Percentiles rank a stretch among this genome's conserved stretches.
Evolutionary conservation across 1,284 basidiomycete genomes (phyloP).

Genomic region (Leccinum subrobustum): DNA sequence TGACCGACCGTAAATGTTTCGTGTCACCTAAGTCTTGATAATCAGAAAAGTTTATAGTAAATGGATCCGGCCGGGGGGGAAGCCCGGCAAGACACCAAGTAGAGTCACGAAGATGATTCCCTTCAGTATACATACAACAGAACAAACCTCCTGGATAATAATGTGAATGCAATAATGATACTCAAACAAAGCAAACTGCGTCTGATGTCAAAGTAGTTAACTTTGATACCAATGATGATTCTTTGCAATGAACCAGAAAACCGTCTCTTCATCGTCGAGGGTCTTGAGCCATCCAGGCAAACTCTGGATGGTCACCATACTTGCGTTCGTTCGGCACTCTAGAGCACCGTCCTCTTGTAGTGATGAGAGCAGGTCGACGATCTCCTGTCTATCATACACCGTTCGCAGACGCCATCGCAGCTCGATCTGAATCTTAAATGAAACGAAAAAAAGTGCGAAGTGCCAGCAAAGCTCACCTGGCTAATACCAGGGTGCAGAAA

Average conservation of each 20-base stretch:
- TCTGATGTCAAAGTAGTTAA: constrained; percentile 8
- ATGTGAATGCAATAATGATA: constrained; percentile 19
- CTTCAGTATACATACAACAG: neutral
- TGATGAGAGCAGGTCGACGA: constrained; percentile 60
- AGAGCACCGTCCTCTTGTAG: constrained; percentile 52
- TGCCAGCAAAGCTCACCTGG: constrained; percentile 49
- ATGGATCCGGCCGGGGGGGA: too few relatives aligned
- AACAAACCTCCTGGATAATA: neutral
- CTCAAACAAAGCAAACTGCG: neutral
- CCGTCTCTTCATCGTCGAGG: constrained; percentile 47
- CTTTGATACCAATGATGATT: constrained; percentile 56
- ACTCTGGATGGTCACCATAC: constrained; percentile 17
- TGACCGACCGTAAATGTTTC: neutral
- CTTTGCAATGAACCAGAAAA: constrained; percentile 45
- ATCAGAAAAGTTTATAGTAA: too few relatives aligned
- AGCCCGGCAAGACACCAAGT: too few relatives aligned
- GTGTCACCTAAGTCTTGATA: too few relatives aligned
- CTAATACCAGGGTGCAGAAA: constrained; percentile 71
- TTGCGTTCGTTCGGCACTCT: constrained; percentile 33
- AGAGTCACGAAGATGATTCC: neutral
- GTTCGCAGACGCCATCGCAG: constrained; percentile 64
- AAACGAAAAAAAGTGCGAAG: neutral
- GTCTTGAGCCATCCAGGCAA: constrained; percentile 30
- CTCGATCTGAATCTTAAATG: constrained; percentile 47
- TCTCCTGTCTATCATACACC: constrained; percentile 75